Base-by-base conservation (phyloP, 2,329 filamentous ascomycete species). In the Dothidotthia symphoricarpi region DNA sequence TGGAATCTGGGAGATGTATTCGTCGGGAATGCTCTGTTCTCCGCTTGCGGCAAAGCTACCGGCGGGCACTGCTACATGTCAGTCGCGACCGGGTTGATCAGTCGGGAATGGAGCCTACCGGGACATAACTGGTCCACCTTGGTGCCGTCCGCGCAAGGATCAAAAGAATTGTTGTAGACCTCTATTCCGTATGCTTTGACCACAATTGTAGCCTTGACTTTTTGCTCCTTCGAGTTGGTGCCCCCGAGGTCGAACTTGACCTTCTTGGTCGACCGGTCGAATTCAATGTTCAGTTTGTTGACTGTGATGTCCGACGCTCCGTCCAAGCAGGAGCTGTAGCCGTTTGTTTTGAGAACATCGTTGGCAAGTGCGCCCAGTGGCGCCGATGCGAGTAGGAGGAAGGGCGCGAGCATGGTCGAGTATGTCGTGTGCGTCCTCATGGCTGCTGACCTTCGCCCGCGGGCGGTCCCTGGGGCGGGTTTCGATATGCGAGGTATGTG, bases 201-300 rank as follows among this genome's bases (percentile, higher is more conserved):
- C 15, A 80, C 76, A 42, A 97, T 73, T 12, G 71, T 72, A 11
- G 88, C 90, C 38, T 78, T 86, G 43, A 97, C 88, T 51, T 95
- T 90, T 65, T 93, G 88, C 51, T 77, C 68, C 62, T 78, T 79
- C 36, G 69, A 68, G 63, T 86, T 96, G 43, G 78, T 82, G 45
- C 91, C 93, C 24, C 83, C 80, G 15, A 96, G 79, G 63, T 97
- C 82, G 68, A 96, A 97, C 3, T 72, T 78, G 45, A 97, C 77
- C 32, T 77, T 78, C 62, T 86, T 82, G 43, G 82, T 81, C 41
- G 77, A 75, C 49, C 83, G 83, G 72, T 95, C 80, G 71, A 94
- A 97, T 53, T 78, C 73, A 43, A 96, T 84, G 55, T 91, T 74
- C 47, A 94, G 74, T 54, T 77, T 82, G 51, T 88, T 74, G 36